Evolutionary conservation across 1,284 basidiomycete genomes (phyloP).

Genomic region (Mycena sp.): DNA sequence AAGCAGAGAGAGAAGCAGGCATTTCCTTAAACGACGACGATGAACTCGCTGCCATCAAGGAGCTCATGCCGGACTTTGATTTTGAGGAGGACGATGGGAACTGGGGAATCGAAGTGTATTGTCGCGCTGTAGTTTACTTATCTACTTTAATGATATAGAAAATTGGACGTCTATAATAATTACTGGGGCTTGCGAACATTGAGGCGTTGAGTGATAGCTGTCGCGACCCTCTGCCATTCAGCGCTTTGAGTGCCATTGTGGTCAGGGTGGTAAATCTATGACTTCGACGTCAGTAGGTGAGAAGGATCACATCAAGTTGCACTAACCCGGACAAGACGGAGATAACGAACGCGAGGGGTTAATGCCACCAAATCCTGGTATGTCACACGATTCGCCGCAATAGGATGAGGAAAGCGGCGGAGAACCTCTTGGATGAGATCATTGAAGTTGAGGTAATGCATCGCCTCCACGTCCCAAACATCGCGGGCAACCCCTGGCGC

Average conservation of each 20-base stretch:
- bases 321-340: neutral
- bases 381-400: neutral
- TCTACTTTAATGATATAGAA: too few relatives aligned
- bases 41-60: too few relatives aligned
- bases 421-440: neutral
- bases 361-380: neutral
- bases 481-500: neutral
- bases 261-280: neutral
- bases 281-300: neutral
- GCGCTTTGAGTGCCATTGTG: neutral
- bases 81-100: too few relatives aligned
- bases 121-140: too few relatives aligned
- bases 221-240: neutral
- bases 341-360: neutral
- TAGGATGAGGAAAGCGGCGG: neutral
- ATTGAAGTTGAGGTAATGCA: neutral
- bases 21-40: too few relatives aligned
- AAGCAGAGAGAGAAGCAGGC: too few relatives aligned
- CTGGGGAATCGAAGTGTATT: too few relatives aligned
- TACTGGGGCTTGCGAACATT: too few relatives aligned
- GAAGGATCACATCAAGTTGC: too few relatives aligned
- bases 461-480: neutral
- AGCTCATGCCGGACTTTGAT: too few relatives aligned
- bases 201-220: neutral
- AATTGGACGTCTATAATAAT: too few relatives aligned